These are phyloP conservation scores for Curvularia lunata DNA, from an alignment of 2,329 filamentous ascomycete genomes.

Conservation along the genomic window DNA sequence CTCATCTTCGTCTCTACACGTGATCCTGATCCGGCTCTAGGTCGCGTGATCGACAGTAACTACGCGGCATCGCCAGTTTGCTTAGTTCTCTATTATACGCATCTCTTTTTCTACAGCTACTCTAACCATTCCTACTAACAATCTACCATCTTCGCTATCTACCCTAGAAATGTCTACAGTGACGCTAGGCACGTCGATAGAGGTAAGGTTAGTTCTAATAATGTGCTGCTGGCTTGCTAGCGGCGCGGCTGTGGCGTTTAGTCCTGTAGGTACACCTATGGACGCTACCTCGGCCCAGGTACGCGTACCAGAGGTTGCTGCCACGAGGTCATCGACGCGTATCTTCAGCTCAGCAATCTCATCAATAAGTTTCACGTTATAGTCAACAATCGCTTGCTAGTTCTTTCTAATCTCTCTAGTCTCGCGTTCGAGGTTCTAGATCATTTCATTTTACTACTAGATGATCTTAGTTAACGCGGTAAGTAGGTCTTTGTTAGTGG, in stretches of 20 bases:
- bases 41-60: conserved; percentile 17
- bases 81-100: conserved; percentile 9
- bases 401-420: no score
- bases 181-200: no score
- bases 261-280: conserved; percentile 3
- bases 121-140: conserved; percentile 7
- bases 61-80: conserved; percentile 16
- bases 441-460: conserved; percentile 9
- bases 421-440: conserved; percentile 12
- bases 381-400: conserved; percentile 10
- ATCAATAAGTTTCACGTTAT: conserved; percentile 14
- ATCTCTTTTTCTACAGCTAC: conserved; percentile 7
- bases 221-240: no score
- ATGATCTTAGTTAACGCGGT: conserved; percentile 12
- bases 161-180: conserved; percentile 14
- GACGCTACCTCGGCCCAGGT: conserved; percentile 10
- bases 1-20: conserved; percentile 13
- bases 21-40: conserved; percentile 13
- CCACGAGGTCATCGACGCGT: conserved; percentile 12
- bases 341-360: conserved; percentile 13
- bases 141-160: conserved; percentile 10
- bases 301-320: conserved; percentile 10
- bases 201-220: no score
- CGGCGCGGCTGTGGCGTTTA: no score
- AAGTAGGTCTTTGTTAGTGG: conserved; percentile 14